Evolutionary conservation across 495 filamentous ascomycete genomes (phyloP), one percentile per base, ranked within the genome.

Genomic region (Penicillium lividum): DNA sequence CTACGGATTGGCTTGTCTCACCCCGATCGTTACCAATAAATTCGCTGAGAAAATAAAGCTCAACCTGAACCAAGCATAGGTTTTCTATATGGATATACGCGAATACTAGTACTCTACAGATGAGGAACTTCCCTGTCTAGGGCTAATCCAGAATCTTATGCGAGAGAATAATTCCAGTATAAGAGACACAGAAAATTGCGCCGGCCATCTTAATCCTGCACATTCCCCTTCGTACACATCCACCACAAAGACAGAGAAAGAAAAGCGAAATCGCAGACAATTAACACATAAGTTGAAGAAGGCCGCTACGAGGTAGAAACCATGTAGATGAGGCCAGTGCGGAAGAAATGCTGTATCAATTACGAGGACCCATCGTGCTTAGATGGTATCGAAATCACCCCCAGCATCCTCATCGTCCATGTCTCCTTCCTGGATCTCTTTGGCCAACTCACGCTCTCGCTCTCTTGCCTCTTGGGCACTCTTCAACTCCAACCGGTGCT

Each of bases 381-480:
- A 97, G 83, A 98, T 91, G 61, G 92, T 93, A 73, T 98, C 95
- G 73, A 96, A 98, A 68, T 97, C 95, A 40, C 92, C 94, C 52
- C 92, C 92, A 51, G 93, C 90, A 80, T 98, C 94, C 67, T 97
- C 95, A 69, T 96, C 94, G 64, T 98, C 94, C 76, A 96, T 85
- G 66, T 98, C 94, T 15, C 95, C 94, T 61, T 98, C 94, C 74
- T 97, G 90, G 66, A 98, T 98, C 82, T 98, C 94, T 84, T 98
- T 98, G 48, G 93, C 94, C 75, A 98, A 81, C 73, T 98, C 94
- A 29, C 95, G 81, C 78, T 98, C 94, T 42, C 94, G 83, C 76
- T 98, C 94, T 43, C 94, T 86, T 18, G 94, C 94, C 76, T 98
- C 94, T 73, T 97, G 93, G 3, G 95, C 94, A 67, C 94, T 98